Base-by-base conservation (phyloP, 2,329 filamentous ascomycete genomes). In the Exophiala sideris region DNA sequence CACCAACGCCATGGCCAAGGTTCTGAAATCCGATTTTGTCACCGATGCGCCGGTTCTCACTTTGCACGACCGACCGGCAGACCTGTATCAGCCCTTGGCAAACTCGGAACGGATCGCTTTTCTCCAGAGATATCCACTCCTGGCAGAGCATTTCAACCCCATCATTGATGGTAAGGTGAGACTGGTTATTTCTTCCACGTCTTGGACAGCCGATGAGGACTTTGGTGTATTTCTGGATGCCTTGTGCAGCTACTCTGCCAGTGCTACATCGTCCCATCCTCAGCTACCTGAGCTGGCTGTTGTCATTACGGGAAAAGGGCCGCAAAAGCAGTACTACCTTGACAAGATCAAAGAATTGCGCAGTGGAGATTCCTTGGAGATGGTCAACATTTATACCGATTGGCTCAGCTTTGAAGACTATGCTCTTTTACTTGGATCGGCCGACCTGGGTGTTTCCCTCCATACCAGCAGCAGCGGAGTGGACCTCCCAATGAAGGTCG, bases 401-500 rank as follows among this genome's bases (percentile, higher is more conserved):
- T 99, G 94, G 87, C 79, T 99, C 14, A 87, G 83, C 7, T 86
- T 89, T 4, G 78, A 83, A 50, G 88, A 96, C 69, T 99, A 99
- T 68, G 92, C 94, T 1, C 79, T 77, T 1, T 79, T 99, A 3
- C 83, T 99, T 29, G 88, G 87, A 9, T 86, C 86, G 41, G 91
- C 94, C 2, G 92, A 96, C 65, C 76, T 99, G 0, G 94, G 94
- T 8, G 83, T 99, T 20, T 95, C 89, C 52, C 76, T 99, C 21
- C 94, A 99, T 73, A 96, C 84, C 61, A 96, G 91, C 11, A 95
- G 88, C 62, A 96, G 90, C 2, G 94, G 94, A 1, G 91, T 99
- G 0, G 94, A 99, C 71, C 76, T 99, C 16, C 94, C 94, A 0
- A 99, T 99, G 94, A 99, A 99, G 73, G 91, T 99, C 1, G 91